These are phyloP conservation scores for Arthrobotrys sphaeroides DNA, from an alignment of 2,329 filamentous ascomycete species.

Conservation along the genomic window DNA sequence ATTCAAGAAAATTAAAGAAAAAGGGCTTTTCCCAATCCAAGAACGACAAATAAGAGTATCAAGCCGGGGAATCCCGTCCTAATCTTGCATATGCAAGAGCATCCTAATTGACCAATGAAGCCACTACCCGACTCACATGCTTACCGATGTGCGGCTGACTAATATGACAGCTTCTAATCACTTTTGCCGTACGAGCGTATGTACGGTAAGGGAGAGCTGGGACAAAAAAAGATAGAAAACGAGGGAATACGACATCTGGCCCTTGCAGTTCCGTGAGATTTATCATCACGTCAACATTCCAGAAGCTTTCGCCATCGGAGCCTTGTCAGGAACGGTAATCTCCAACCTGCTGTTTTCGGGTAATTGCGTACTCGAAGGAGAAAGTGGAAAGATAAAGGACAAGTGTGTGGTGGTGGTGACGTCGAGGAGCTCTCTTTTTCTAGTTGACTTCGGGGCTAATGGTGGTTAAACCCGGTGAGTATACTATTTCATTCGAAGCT, in stretches of 20 bases:
- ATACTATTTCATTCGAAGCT: no score
- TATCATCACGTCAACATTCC: conserved; percentile 32
- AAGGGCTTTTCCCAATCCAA: neutral
- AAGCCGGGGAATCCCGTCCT: neutral
- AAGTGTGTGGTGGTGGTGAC: no score
- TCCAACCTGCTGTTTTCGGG: conserved; percentile 31
- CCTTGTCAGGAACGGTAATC: conserved; percentile 19
- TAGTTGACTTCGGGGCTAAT: no score
- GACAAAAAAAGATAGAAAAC: neutral
- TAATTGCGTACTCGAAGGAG: neutral
- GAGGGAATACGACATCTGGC: conserved; percentile 1
- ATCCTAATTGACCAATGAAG: neutral
- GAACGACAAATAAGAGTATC: neutral
- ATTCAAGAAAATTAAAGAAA: no score
- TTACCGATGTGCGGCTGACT: conserved; percentile 1
- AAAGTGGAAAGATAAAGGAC: no score
- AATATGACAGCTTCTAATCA: neutral
- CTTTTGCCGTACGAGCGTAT: neutral
- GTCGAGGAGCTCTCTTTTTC: conserved; percentile 1
- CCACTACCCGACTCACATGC: neutral
- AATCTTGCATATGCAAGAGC: conserved; percentile 11
- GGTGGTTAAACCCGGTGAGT: neutral
- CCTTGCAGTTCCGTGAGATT: conserved; percentile 8
- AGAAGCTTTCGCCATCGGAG: conserved; percentile 28
- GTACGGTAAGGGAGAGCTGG: neutral